These are phyloP conservation scores for Aristolochia contorta DNA, from an alignment of 164 flowering plant genomes.

Conservation along the genomic window DNA sequence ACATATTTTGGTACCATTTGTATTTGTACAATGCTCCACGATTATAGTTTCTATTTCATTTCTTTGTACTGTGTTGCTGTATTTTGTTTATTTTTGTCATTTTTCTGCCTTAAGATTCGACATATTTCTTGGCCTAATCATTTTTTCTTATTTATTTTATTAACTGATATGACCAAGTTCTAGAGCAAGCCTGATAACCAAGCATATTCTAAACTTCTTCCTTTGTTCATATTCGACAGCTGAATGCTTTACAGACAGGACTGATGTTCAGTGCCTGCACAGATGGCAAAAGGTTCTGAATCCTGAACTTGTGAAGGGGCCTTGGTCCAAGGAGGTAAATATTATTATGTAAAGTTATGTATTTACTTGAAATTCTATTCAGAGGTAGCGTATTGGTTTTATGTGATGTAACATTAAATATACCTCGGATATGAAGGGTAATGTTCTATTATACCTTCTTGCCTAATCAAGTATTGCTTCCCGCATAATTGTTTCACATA, in stretches of 20 bases:
- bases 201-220: background rate
- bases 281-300: constrained; percentile 55
- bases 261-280: constrained; percentile 50
- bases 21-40: background rate
- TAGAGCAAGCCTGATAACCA: too few species aligned
- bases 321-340: constrained; percentile 49
- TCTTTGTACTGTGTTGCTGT: background rate
- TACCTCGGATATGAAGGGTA: too few species aligned
- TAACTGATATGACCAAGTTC: background rate
- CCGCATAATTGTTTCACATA: too few species aligned
- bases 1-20: background rate
- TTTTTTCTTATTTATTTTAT: background rate
- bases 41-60: too few species aligned
- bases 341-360: background rate
- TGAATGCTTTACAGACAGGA: constrained; percentile 48
- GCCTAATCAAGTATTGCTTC: too few species aligned
- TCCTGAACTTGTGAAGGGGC: constrained; percentile 49
- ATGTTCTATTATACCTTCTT: too few species aligned
- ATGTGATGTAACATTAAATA: too few species aligned
- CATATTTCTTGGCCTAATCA: background rate
- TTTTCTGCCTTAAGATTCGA: too few species aligned
- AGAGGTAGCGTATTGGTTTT: too few species aligned
- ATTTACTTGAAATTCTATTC: background rate
- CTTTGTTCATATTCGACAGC: constrained; percentile 22
- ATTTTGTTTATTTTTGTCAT: too few species aligned